Base-by-base conservation (phyloP, 2,329 filamentous ascomycete species). In the Sporothrix dimorphospora region DNA sequence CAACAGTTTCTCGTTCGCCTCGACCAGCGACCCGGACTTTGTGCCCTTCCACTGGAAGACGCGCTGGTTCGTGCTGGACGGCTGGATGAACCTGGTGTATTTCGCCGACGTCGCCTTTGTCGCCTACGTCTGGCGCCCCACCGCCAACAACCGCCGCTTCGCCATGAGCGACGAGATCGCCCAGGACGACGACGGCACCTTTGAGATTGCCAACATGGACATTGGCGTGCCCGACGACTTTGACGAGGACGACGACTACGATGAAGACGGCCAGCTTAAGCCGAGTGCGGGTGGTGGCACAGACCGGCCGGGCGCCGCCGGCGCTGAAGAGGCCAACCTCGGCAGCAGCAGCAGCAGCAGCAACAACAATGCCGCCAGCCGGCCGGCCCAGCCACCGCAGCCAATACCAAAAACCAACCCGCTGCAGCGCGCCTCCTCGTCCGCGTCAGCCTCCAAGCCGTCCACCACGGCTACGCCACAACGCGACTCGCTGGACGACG, bases 121-220 rank as follows among this genome's bases (percentile, higher is more conserved):
- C 75, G 94, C 96, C 27, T 99, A 98, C 81, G 87, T 99, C 70
- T 99, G 96, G 96, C 88, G 96, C 65, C 96, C 96, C 7, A 98
- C 95, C 27, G 94, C 92, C 69, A 98, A 99, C 83, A 99, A 99
- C 83, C 89, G 94, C 77, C 90, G 96, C 72, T 99, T 99, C 78
- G 96, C 96, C 74, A 99, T 99, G 96, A 97, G 93, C 83, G 96
- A 99, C 79, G 96, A 99, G 88, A 91, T 99, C 79, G 95, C 96
- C 2, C 96, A 98, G 87, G 96, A 99, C 78, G 96, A 99, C 77
- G 95, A 98, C 79, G 96, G 96, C 47, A 88, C 86, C 61, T 99
- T 99, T 80, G 96, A 98, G 79, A 97, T 99, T 79, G 92, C 92
- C 66, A 97, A 96, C 74, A 91, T 99, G 74, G 96, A 96, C 72